phyloP scores from a whole-genome alignment of 2,329 filamentous ascomycete genomes.

The Cyphellophora europaea region DNA sequence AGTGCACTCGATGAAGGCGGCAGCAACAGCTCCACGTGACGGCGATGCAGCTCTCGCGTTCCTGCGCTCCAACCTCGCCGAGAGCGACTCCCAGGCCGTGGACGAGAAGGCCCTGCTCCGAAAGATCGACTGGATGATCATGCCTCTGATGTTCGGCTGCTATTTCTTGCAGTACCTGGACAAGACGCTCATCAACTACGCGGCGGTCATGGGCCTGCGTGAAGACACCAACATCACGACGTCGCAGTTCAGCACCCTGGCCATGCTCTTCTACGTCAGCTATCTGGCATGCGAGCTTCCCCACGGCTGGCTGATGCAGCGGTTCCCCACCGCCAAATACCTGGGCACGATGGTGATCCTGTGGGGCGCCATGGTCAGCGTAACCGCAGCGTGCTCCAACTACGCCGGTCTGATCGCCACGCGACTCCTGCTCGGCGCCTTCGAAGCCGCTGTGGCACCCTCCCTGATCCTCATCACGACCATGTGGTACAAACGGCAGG shows the following conservation, averaged over 20 bases:
- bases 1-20: no score
- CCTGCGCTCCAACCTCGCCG: slow-evolving; percentile 1
- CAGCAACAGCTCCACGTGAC: not conserved
- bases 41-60: slow-evolving; percentile 1
- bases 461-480: slow-evolving; percentile 46
- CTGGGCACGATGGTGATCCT: slow-evolving; percentile 33
- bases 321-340: slow-evolving; percentile 45
- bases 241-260: slow-evolving; percentile 51
- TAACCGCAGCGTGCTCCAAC: slow-evolving; percentile 39
- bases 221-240: slow-evolving; percentile 43
- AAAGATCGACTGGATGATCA: slow-evolving; percentile 32
- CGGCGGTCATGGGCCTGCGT: slow-evolving; percentile 52
- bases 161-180: slow-evolving; percentile 27
- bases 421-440: slow-evolving; percentile 43
- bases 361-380: slow-evolving; percentile 44
- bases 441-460: slow-evolving; percentile 46
- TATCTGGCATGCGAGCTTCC: slow-evolving; percentile 49
- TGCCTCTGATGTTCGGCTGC: slow-evolving; percentile 43
- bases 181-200: slow-evolving; percentile 27
- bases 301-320: slow-evolving; percentile 47
- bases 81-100: not conserved
- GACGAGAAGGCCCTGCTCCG: slow-evolving; percentile 18
- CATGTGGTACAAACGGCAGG: slow-evolving; percentile 39
- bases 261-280: slow-evolving; percentile 51
- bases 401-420: slow-evolving; percentile 41